phyloP scores from a whole-genome alignment of 495 filamentous ascomycete genomes.

The Aspergillus incahuasiensis region DNA sequence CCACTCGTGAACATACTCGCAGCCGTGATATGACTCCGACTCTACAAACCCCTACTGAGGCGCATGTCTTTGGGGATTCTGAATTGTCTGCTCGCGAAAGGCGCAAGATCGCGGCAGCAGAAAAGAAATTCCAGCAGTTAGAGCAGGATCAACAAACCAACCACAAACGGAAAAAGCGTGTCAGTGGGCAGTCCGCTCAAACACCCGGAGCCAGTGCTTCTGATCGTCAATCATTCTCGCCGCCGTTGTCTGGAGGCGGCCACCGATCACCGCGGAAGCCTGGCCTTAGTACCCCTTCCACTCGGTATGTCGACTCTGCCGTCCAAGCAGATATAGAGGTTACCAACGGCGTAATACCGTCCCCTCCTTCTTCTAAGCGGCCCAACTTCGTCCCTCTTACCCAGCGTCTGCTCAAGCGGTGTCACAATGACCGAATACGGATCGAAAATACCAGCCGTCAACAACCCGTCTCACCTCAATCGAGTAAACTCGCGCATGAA shows the following conservation, averaged over 20 bases:
- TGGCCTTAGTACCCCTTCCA: slow-evolving; percentile 26
- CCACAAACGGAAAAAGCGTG: slow-evolving; percentile 44
- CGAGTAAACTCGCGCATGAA: slow-evolving; percentile 3
- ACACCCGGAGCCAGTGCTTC: neutral
- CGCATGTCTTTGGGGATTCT: slow-evolving; percentile 45
- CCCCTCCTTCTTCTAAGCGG: slow-evolving; percentile 15
- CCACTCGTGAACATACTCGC: slow-evolving; percentile 64
- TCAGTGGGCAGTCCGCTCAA: slow-evolving; percentile 37
- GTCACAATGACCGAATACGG: slow-evolving; percentile 37
- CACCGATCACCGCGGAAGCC: slow-evolving; percentile 27
- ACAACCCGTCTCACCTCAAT: slow-evolving; percentile 11
- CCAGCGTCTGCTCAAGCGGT: slow-evolving; percentile 42
- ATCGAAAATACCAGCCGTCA: slow-evolving; percentile 24
- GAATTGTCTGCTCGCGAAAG: slow-evolving; percentile 83
- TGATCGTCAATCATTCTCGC: slow-evolving; percentile 27
- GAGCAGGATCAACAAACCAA: slow-evolving; percentile 48
- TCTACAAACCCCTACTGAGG: slow-evolving; percentile 34
- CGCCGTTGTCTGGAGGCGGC: slow-evolving; percentile 19
- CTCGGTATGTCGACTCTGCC: slow-evolving; percentile 34
- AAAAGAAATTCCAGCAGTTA: slow-evolving; percentile 63
- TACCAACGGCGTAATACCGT: slow-evolving; percentile 23
- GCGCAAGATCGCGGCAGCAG: slow-evolving; percentile 78
- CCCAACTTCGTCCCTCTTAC: slow-evolving; percentile 34
- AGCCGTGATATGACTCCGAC: slow-evolving; percentile 81
- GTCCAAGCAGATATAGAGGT: slow-evolving; percentile 44